Evolutionary conservation across 116 monocot genomes (phyloP), one percentile per base, ranked within the genome.

Genomic region (Dioscorea cayenensis): DNA sequence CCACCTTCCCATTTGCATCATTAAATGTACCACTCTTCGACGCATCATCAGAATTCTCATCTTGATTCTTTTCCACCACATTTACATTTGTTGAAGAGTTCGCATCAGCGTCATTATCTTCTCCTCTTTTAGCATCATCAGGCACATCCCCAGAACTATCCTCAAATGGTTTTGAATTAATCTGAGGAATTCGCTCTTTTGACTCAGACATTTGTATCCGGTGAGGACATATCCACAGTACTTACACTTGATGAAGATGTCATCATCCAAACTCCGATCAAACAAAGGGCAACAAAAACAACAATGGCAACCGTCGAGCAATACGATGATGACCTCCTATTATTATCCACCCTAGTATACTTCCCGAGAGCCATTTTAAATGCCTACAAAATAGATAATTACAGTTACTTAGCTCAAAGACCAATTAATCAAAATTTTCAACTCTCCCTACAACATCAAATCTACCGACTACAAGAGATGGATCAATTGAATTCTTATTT

Each of bases 261-360:
- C 86, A 97, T 77, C 88, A 97, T 86, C 95, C 95, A 92, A 49
- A 92, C 76, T 13, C 86, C 89, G 27, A 86, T 78, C 76, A 92
- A 70, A 72, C 86, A 84, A 32, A 92, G 82, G 62, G 80, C 84
- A 21, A 90, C 85, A 77, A 90, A 84, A 55, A 87, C 79, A 19
- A 85, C 80, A 51, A 90, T 60, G 14, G 87, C 84, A n/a, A 71
- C 72, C 6, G 87, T 85, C 18, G 94, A 90, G 60, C 85, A 88
- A 49, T 71, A 69, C 4, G 69, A 84, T 2, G 87, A 83, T 1
- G 89, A 86, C 3, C 87, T 74, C 67, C 79, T 79, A 78, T 82
- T 79, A 69, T 67, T 68, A 60, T 89, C 89, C 79, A 80, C 70
- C 27, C 83, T 58, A 22, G 79, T 60, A 52, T 43, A 77, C 76